Conservation (phyloP, 345 rosid species). For the Arabidopsis thaliana region DNA sequence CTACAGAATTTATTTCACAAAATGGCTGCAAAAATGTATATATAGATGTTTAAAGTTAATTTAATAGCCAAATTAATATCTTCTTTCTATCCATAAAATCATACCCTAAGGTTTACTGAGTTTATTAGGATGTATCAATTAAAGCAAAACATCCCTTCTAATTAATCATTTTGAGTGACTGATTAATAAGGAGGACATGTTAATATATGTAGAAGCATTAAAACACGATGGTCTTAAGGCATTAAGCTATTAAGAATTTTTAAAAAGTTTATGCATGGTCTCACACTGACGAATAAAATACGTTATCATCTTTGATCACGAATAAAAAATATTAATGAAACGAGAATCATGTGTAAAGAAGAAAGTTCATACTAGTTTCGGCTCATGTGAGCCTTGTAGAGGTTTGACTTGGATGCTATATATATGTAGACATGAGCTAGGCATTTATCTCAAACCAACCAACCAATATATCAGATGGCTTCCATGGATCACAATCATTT, state of each 20-base stretch:
- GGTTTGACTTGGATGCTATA: not conserved
- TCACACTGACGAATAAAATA: conserved; percentile 11
- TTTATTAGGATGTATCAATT: no score
- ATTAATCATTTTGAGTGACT: no score
- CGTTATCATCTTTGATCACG: not conserved
- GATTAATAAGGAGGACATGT: no score
- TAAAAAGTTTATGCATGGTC: not conserved
- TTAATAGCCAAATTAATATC: no score
- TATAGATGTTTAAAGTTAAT: no score
- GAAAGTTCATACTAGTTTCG: not conserved
- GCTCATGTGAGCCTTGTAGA: not conserved
- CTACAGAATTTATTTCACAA: no score
- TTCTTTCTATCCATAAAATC: no score
- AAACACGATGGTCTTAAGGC: not conserved
- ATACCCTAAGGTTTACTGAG: no score
- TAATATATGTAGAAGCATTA: no score
- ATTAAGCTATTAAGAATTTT: not conserved
- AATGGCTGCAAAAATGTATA: no score
- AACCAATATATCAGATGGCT: conserved; percentile 20
- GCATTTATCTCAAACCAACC: conserved; percentile 9
- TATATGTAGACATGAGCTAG: not conserved
- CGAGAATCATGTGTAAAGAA: not conserved
- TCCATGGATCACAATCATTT: not conserved
- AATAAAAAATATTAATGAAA: not conserved
- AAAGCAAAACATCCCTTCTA: no score